Evolutionary conservation across 768 basidiomycete species (phyloP).

Genomic region (Lactifluus subvellereus): DNA sequence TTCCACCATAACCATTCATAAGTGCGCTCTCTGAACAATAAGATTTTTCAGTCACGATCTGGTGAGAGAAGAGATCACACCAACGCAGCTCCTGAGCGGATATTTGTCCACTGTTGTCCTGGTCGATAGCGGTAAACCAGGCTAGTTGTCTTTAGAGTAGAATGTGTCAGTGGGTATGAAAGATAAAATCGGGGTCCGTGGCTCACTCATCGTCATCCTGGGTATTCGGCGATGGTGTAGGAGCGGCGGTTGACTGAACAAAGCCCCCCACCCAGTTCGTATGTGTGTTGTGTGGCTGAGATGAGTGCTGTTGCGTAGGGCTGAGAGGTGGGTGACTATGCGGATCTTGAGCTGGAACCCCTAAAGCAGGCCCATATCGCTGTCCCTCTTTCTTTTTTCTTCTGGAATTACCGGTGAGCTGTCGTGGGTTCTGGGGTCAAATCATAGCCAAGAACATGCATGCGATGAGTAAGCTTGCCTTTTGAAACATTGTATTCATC

Average conservation of each 20-base stretch:
- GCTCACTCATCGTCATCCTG: constrained; percentile 3
- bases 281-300: background rate
- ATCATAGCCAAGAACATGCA: background rate
- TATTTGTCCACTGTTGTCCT: constrained; percentile 4
- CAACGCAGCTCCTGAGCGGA: constrained; percentile 3
- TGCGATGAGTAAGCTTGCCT: background rate
- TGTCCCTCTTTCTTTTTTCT: background rate
- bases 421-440: background rate
- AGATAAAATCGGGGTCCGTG: background rate
- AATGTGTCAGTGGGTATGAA: background rate
- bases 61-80: background rate
- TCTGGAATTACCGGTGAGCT: background rate
- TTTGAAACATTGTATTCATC: background rate
- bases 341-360: background rate
- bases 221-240: background rate
- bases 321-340: background rate
- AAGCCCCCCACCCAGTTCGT: background rate
- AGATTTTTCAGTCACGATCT: background rate
- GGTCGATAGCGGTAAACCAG: constrained; percentile 9
- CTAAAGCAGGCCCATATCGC: background rate
- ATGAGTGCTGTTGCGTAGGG: background rate
- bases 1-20: constrained; percentile 5
- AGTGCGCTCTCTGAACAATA: constrained; percentile 1
- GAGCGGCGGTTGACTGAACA: background rate
- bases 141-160: background rate